phyloP scores from a whole-genome alignment of 352 stramenopile genomes.

The Pythium volutum region DNA sequence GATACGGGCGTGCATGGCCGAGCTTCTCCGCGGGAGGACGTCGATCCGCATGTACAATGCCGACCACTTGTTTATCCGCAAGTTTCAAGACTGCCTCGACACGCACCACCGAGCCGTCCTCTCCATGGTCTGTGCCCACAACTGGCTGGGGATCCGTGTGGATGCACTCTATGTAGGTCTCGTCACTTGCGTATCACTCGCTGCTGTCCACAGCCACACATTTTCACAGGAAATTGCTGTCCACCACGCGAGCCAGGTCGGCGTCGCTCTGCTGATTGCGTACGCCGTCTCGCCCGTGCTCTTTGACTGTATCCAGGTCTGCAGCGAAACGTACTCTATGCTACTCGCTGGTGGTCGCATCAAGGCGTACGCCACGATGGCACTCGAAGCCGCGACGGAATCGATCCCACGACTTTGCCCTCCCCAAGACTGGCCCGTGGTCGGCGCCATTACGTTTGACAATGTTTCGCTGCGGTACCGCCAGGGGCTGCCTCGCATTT shows the following conservation, averaged over 20 bases:
- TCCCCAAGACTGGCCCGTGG: conserved; percentile 22
- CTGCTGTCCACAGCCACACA: neutral
- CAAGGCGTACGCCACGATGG: conserved; percentile 58
- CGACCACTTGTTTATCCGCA: conserved; percentile 40
- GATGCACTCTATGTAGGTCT: conserved; percentile 6
- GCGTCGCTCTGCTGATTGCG: conserved; percentile 46
- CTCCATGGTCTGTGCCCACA: conserved; percentile 55
- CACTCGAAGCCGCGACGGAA: conserved; percentile 42
- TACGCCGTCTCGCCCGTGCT: conserved; percentile 66
- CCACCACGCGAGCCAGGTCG: conserved; percentile 35
- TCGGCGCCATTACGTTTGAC: conserved; percentile 26
- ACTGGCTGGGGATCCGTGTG: conserved; percentile 43
- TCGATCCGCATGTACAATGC: conserved; percentile 88
- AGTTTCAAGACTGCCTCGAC: conserved; percentile 53
- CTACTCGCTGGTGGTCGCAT: conserved; percentile 74
- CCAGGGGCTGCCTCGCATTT: conserved; percentile 29
- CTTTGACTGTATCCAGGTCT: conserved; percentile 55
- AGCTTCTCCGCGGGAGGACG: conserved; percentile 92
- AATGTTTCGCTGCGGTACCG: conserved; percentile 38
- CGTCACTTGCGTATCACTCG: conserved; percentile 1
- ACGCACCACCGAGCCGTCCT: conserved; percentile 64
- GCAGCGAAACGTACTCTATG: conserved; percentile 62
- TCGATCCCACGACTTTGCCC: conserved; percentile 20
- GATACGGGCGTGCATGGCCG: conserved; percentile 92
- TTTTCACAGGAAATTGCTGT: neutral